Base-by-base conservation (phyloP, 768 basidiomycete species). In the Strobilomyces confusus region DNA sequence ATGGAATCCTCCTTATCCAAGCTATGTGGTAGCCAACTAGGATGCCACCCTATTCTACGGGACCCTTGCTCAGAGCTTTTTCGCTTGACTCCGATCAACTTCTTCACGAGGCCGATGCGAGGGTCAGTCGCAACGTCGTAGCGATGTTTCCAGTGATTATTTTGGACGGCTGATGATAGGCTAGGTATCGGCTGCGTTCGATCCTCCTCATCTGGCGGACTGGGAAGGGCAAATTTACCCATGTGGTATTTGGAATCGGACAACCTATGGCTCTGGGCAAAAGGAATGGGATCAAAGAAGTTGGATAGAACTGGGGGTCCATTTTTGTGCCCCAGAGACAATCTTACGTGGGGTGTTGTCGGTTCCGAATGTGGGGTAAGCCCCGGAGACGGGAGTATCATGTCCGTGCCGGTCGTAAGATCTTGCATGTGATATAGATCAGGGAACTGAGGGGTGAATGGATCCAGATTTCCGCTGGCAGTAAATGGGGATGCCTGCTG, bases 211-310 rank as follows among this genome's bases (percentile, higher is more conserved):
- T 79, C 77, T 4, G 81, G 81, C 6, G 85, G 83, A 51, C 79
- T 86, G 4, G 84, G 81, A 43, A 88, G 67, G 22, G 77, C 75
- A 61, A 91, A 92, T 67, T 92, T 92, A 29, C 89, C 89, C 23
- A 76, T 59, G 46, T 69, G 65, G 61, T 93, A 92, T 70, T 93
- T 93, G 11, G 81, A 81, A 63, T 92, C 89, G 14, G 81, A 74
- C 14, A 75, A 58, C 17, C 78, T 75, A 63, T 91, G 86, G 41
- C 77, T 80, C 11, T 74, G 67, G 0, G 85, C 80, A 55, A 93
- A 92, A 0, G 85, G 82, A 23, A 93, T 87, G 0, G 90, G 83
- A 34, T 89, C 86, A 55, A 90, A 92, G 25, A 70, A 65, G 48
- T 58, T 63, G 63, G 60, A 56, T 68, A 54, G 47, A 50, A 23